Base-by-base conservation (phyloP, 2,329 filamentous ascomycete species). In the Pestalotiopsis sp. region DNA sequence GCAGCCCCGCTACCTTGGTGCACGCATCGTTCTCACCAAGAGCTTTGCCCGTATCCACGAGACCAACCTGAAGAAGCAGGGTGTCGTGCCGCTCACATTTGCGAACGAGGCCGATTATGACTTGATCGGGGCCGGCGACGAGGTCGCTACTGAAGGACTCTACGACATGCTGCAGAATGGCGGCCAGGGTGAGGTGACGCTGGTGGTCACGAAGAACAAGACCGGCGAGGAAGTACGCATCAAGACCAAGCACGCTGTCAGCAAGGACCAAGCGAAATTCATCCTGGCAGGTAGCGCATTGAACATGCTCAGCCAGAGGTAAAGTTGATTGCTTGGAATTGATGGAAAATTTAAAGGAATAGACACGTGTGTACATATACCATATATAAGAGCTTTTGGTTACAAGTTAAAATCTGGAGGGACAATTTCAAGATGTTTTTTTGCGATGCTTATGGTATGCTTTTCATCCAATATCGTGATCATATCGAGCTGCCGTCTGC, bases 61-160 rank as follows among this genome's bases (percentile, higher is more conserved):
- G 86, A 97, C 94, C 38, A 97, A 97, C 80, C 84, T 97, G 73
- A 97, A 97, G 90, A 97, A 97, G 85, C 96, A 99, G 84, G 96
- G 96, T 71, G 92, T 99, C 41, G 94, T 99, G 59, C 96, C 96
- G 2, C 85, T 99, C 75, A 98, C 94, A 0, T 97, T 99, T 78
- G 93, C 85, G 60, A 87, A 97, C 80, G 94, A 97, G 82, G 87
- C 88, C 23, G 96, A 98, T 81, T 98, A 98, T 79, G 93, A 96
- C 77, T 83, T 85, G 71, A 92, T 99, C 72, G 85, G 88, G 66
- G 94, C 95, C 0, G 93, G 94, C 72, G 96, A 99, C 79, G 86
- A 91, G 75, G 93, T 98, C 27, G 85, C 85, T 70, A 98, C 95
- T 0, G 87, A 94, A 49, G 96, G 96, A 0, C 82, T 99, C 70